Evolutionary conservation across 106 monocot species (phyloP).

Genomic region (Vanilla planifolia): DNA sequence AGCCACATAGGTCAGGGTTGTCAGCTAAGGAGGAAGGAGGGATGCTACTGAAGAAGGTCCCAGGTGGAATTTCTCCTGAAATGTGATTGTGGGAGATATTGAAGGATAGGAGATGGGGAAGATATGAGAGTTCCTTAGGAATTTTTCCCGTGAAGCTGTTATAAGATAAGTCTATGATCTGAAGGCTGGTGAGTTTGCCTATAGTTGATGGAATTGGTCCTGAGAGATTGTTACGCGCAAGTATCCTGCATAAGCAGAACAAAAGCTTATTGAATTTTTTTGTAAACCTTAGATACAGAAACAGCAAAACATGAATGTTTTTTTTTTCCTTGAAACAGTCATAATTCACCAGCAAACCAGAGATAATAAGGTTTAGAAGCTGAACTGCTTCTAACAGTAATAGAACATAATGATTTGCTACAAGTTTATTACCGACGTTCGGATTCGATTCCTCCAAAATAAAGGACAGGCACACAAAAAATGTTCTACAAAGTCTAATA

Average conservation of each 20-base stretch:
- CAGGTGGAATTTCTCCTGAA: constrained; percentile 60
- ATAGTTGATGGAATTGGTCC: constrained; percentile 50
- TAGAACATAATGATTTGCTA: no score
- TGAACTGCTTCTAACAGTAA: no score
- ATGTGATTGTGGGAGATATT: constrained; percentile 77
- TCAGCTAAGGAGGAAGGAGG: constrained; percentile 44
- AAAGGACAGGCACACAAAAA: no score
- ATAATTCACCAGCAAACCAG: no score
- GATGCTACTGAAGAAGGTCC: constrained; percentile 71
- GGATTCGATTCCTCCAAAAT: no score
- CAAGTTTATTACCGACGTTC: no score
- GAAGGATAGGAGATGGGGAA: constrained; percentile 51
- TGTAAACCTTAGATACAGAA: no score
- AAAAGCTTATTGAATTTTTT: no score
- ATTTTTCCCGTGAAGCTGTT: constrained; percentile 60
- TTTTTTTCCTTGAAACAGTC: no score
- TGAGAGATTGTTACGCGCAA: constrained; percentile 61
- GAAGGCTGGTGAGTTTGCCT: constrained; percentile 54
- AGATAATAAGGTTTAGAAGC: no score
- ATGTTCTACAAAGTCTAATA: no score
- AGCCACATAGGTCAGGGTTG: constrained; percentile 58
- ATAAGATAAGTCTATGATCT: constrained; percentile 48
- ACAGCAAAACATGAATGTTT: no score
- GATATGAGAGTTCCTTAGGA: constrained; percentile 62
- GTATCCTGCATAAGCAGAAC: constrained; percentile 35